A percentile compares a stretch with the other conserved stretches of the same genome.
Conservation (phyloP, 306 rosid species). For the Acacia confusa region DNA sequence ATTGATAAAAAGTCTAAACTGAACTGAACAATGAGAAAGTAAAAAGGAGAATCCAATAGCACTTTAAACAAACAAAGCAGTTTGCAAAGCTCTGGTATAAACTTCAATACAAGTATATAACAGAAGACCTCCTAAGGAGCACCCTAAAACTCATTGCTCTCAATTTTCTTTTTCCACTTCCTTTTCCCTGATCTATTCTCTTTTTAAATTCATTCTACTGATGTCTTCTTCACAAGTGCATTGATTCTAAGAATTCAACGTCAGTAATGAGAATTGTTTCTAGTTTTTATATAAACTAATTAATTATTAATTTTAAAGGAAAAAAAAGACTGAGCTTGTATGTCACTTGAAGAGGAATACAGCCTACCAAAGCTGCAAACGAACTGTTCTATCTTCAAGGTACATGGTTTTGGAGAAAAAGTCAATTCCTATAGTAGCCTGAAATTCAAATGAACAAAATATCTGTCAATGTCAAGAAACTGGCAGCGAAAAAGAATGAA, state of each 20-base stretch:
- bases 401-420: slow-evolving; percentile 83
- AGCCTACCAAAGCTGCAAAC: slow-evolving; percentile 81
- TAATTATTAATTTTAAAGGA: not conserved
- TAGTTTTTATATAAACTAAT: not conserved
- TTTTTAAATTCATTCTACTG: not conserved
- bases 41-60: not conserved
- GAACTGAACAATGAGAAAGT: not conserved
- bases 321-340: not conserved
- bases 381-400: slow-evolving; percentile 82
- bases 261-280: not conserved
- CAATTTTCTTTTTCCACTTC: not conserved
- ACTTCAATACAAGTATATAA: not conserved
- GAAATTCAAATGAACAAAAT: slow-evolving; percentile 27
- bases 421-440: slow-evolving; percentile 87
- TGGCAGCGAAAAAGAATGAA: not conserved
- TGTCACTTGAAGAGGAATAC: slow-evolving; percentile 8
- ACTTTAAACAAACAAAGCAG: not conserved
- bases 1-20: not conserved
- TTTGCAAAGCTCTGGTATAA: not conserved
- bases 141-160: not conserved
- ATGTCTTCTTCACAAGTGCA: not conserved
- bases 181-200: not conserved
- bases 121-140: not conserved
- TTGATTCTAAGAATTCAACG: not conserved
- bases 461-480: slow-evolving; percentile 24